Conservation (phyloP, 257 asterid species). For the Solanum sitiens region DNA sequence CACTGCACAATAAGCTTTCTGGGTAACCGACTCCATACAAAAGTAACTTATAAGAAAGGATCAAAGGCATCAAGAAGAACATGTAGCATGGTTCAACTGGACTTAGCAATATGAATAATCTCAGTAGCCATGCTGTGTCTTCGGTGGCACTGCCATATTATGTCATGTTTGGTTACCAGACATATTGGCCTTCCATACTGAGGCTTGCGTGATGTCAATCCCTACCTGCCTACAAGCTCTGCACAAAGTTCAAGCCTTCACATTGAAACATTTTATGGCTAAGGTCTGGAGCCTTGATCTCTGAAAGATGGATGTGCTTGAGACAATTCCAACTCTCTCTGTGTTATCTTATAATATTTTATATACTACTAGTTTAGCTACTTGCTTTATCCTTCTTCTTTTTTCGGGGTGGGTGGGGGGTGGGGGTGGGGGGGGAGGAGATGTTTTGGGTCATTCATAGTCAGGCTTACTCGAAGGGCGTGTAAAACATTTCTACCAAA, state of each 20-base stretch:
- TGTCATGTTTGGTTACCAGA: neutral
- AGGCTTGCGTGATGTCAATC: neutral
- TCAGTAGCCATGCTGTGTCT: neutral
- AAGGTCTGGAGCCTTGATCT: neutral
- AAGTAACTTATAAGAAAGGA: neutral
- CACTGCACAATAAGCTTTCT: neutral
- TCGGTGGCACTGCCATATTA: neutral
- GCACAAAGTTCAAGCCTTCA: neutral
- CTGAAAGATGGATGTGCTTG: neutral
- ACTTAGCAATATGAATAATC: neutral
- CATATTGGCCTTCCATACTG: neutral
- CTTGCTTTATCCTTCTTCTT: neutral
- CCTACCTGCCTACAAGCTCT: neutral
- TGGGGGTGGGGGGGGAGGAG: neutral
- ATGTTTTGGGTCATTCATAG: neutral
- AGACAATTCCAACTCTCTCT: neutral
- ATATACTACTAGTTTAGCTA: neutral
- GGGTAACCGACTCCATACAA: neutral
- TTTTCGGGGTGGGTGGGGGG: neutral
- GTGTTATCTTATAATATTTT: neutral
- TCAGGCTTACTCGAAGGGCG: neutral
- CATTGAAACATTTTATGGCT: neutral
- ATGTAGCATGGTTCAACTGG: neutral
- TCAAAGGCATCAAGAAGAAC: neutral
- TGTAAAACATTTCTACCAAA: neutral